Evolutionary conservation across 768 basidiomycete genomes (phyloP), one percentile per base, ranked within the genome.

Genomic region (Pisolithus orientalis): DNA sequence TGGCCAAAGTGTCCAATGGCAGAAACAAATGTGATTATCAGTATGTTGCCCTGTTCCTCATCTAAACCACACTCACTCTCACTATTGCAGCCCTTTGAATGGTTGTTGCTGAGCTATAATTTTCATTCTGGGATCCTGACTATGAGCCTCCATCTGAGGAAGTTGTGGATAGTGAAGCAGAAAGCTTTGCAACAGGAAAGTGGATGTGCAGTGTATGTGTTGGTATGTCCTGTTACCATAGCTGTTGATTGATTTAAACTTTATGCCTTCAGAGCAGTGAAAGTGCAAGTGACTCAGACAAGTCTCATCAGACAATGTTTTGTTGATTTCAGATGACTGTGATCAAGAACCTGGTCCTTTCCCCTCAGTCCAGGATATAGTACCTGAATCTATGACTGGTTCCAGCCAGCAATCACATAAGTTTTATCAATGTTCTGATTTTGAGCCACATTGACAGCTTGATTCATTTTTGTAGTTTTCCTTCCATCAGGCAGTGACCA

Each of bases 11-110:
- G 47, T 46, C 32, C 13, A 14, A 37, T 39, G 1, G 37, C 46
- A 31, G 38, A 49, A 27, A 34, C 39, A 11, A 29, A 40, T 14
- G 25, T 53, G n/a, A 53, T 53, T 27, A 53, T 53, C 39, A 45
- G 52, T 42, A 39, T n/a, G 28, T 8, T 25, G n/a, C 50, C 44
- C 24, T 27, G 16, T 46, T 6, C 37, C 21, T 44, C 38, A 24
- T 31, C 21, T 25, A 32, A 52, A 44, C 39, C 2, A 2, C 21
- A 21, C 21, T 21, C 1, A 31, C 34, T 45, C 28, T 14, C 7
- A n/a, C n/a, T 51, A 32, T 16, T 46, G 17, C 34, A 52, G 51
- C 51, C 37, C 28, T 52, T 17, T 4, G 4, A 34, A 21, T 10
- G 29, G 10, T 24, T 13, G 37, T 52, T 52, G 27, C 51, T 24